Evolutionary conservation across 2,329 filamentous ascomycete species (phyloP).

Genomic region (Diaporthe sp.): DNA sequence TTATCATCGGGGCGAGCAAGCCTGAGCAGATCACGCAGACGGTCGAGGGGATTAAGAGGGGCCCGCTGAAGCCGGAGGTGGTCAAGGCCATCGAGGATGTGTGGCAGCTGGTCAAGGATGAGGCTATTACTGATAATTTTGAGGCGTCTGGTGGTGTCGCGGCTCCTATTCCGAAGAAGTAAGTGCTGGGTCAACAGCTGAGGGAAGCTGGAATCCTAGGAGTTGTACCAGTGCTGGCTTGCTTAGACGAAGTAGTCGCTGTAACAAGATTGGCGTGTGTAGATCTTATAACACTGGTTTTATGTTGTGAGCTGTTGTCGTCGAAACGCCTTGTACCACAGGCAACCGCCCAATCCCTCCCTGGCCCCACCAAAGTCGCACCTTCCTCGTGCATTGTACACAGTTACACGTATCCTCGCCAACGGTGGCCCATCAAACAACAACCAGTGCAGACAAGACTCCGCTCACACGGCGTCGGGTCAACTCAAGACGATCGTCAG

Average conservation of each 20-base stretch:
- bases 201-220: not conserved
- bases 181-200: not conserved
- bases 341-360: accelerated
- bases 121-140: slow-evolving; percentile 49
- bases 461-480: not conserved
- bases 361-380: not conserved
- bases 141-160: not conserved
- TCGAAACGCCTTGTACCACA: not conserved
- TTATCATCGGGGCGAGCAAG: slow-evolving; percentile 60
- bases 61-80: slow-evolving; percentile 79
- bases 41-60: slow-evolving; percentile 65
- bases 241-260: not conserved
- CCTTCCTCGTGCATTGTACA: not conserved
- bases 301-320: no score
- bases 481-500: not conserved
- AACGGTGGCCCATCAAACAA: not conserved
- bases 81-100: slow-evolving; percentile 81
- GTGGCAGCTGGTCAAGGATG: slow-evolving; percentile 77
- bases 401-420: not conserved
- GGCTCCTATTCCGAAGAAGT: not conserved
- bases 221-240: not conserved
- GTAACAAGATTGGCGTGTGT: not conserved
- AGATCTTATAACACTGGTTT: not conserved
- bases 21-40: slow-evolving; percentile 65
- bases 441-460: not conserved